Evolutionary conservation across 2,329 filamentous ascomycete genomes (phyloP).

Genomic region (Venturia carpophila): DNA sequence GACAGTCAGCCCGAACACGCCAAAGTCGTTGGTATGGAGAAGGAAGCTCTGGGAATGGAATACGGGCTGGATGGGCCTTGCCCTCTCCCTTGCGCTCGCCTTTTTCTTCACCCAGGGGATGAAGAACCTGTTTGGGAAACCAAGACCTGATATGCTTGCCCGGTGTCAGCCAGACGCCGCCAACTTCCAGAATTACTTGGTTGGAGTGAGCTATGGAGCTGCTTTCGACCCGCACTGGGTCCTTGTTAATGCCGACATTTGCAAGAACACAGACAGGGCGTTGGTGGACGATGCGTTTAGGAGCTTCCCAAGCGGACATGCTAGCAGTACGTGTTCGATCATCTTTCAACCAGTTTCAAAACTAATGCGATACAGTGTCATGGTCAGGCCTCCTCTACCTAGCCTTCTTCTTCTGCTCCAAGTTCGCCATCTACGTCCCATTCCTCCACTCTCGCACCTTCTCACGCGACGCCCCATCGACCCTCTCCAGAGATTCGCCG

Average conservation of each 20-base stretch:
- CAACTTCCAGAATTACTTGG: not conserved
- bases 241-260: conserved; percentile 70
- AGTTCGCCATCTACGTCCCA: conserved; percentile 67
- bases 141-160: conserved; percentile 55
- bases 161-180: conserved; percentile 68
- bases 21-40: conserved; percentile 60
- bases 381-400: conserved; percentile 79
- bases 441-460: conserved; percentile 50
- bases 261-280: conserved; percentile 54
- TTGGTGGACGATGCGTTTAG: conserved; percentile 69
- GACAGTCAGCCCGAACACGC: conserved; percentile 55
- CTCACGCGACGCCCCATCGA: conserved; percentile 31
- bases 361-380: conserved; percentile 41
- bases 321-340: conserved; percentile 48
- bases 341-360: not conserved
- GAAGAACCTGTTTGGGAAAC: conserved; percentile 65
- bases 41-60: conserved; percentile 90
- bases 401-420: conserved; percentile 77
- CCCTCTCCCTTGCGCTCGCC: conserved; percentile 59
- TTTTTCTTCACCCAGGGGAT: conserved; percentile 79
- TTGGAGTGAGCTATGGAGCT: conserved; percentile 10
- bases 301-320: conserved; percentile 72
- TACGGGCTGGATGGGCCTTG: conserved; percentile 74
- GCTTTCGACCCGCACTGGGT: conserved; percentile 38
- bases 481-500: not conserved